phyloP scores from a whole-genome alignment of 495 filamentous ascomycete genomes.

The Xanthoparmelia taractica region DNA sequence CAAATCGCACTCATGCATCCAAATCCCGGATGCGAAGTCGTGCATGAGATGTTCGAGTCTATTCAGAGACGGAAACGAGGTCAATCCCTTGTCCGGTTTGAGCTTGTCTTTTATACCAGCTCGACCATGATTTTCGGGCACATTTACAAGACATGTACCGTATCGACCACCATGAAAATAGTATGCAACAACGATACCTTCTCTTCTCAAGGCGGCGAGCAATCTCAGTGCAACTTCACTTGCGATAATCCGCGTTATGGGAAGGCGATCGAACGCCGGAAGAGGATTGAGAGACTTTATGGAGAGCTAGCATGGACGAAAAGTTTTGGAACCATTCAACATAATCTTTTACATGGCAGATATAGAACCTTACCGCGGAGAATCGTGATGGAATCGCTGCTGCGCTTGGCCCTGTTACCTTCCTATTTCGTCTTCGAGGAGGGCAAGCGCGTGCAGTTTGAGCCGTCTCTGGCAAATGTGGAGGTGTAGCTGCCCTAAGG shows the following conservation, averaged over 20 bases:
- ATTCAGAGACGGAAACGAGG: conserved; percentile 2
- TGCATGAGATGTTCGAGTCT: neutral
- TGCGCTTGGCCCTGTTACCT: neutral
- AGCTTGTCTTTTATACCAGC: neutral
- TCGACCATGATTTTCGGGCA: neutral
- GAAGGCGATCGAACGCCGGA: neutral
- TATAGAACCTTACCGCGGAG: neutral
- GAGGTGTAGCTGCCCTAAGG: neutral
- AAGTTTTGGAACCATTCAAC: neutral
- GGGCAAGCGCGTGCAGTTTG: neutral
- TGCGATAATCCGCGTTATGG: neutral
- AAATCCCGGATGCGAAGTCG: neutral
- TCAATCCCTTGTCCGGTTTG: neutral
- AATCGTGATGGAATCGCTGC: neutral
- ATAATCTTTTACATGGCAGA: neutral
- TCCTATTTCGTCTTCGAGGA: neutral
- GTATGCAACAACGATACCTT: neutral
- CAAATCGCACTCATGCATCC: neutral
- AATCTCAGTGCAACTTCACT: neutral
- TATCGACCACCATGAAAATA: neutral
- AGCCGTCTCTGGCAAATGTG: neutral
- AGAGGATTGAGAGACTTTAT: neutral
- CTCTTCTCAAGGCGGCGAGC: neutral
- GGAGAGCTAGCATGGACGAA: neutral
- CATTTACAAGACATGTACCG: neutral